Percentiles rank a stretch among this genome's conserved stretches.
Evolutionary conservation across 1,139 yeast genomes (phyloP).

Genomic region (Yamadazyma friedrichii): DNA sequence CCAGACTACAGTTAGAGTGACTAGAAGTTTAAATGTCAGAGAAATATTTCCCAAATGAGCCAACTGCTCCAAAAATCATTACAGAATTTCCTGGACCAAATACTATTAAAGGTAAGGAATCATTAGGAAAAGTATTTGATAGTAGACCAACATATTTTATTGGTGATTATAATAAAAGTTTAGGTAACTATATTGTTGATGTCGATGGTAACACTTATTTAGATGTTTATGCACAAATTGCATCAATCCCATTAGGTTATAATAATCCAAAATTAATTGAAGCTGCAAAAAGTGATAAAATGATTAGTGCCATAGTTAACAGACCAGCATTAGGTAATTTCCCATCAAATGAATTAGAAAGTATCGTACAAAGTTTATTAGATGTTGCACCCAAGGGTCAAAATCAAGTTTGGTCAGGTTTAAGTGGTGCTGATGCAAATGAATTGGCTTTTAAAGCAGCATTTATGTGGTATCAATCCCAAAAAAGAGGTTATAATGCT

Average conservation of each 20-base stretch:
- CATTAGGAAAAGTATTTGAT: conserved; percentile 59
- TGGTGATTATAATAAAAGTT: conserved; percentile 61
- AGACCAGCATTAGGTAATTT: conserved; percentile 78
- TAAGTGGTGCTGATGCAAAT: conserved; percentile 82
- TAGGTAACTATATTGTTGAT: conserved; percentile 71
- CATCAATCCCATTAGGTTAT: conserved; percentile 74
- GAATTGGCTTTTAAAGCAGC: conserved; percentile 86
- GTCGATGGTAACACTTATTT: conserved; percentile 65
- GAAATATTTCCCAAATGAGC: conserved; percentile 66
- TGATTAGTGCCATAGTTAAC: conserved; percentile 66
- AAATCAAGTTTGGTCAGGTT: conserved; percentile 67
- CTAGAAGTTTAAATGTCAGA: conserved; percentile 30
- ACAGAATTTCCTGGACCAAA: conserved; percentile 66
- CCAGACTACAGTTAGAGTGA: no score
- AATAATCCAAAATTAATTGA: conserved; percentile 67
- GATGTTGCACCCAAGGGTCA: conserved; percentile 73
- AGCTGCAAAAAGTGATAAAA: conserved; percentile 62
- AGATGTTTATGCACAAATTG: conserved; percentile 71
- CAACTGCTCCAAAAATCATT: conserved; percentile 54
- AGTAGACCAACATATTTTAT: conserved; percentile 69
- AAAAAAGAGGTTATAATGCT: conserved; percentile 51
- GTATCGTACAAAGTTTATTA: conserved; percentile 54
- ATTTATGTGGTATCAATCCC: conserved; percentile 69
- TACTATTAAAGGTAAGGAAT: conserved; percentile 42
- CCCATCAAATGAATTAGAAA: conserved; percentile 62